Percentiles rank a stretch among this genome's conserved stretches.
These are phyloP conservation scores for Ehretia macrophylla DNA, from an alignment of 257 asterid genomes.

Conservation along the genomic window DNA sequence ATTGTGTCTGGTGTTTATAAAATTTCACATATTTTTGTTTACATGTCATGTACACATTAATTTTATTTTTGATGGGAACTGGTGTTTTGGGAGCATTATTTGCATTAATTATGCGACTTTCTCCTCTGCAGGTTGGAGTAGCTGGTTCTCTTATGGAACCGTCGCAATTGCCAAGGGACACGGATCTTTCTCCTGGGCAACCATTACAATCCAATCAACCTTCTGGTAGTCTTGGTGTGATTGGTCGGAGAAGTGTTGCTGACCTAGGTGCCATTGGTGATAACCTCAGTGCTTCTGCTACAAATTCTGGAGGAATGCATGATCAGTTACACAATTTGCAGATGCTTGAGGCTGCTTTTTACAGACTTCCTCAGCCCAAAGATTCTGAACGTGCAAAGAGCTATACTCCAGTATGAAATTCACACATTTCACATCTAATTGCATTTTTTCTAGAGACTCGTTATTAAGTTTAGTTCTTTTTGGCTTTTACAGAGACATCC, in stretches of 20 bases:
- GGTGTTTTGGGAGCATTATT: not conserved
- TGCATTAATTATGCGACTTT: not conserved
- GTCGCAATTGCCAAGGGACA: conserved; percentile 65
- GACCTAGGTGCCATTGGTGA: conserved; percentile 98
- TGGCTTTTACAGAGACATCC: conserved; percentile 72
- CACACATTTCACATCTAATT: conserved; percentile 6
- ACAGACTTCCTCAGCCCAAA: conserved; percentile 91
- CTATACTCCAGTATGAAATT: conserved; percentile 69
- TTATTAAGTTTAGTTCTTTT: conserved; percentile 7
- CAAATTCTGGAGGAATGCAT: conserved; percentile 74
- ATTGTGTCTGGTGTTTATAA: too few species aligned
- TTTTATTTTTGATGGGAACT: not conserved
- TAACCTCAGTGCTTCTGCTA: conserved; percentile 52
- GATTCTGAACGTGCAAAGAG: conserved; percentile 94
- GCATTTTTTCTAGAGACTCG: conserved; percentile 3
- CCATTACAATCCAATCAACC: conserved; percentile 79
- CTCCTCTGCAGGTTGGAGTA: conserved; percentile 51
- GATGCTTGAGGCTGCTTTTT: conserved; percentile 89
- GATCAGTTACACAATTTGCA: conserved; percentile 78
- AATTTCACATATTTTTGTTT: too few species aligned
- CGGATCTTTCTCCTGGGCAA: conserved; percentile 85
- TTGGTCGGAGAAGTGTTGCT: conserved; percentile 93
- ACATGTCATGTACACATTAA: too few species aligned
- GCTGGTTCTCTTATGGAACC: conserved; percentile 61
- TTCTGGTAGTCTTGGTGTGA: conserved; percentile 86